Conservation (phyloP, 306 rosid genomes). For the Cucumis cinereus region DNA sequence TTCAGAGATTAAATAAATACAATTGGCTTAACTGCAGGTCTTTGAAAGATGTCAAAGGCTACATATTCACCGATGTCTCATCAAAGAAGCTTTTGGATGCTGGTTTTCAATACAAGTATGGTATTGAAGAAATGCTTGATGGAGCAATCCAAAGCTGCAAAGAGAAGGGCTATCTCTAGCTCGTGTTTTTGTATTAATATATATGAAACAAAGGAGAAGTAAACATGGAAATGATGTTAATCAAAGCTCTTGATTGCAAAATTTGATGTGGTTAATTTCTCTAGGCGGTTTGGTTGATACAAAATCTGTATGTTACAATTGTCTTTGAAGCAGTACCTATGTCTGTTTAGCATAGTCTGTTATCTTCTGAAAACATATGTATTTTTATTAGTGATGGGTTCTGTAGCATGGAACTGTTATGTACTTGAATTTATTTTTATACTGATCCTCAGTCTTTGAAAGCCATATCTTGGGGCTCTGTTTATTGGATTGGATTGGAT, state of each 20-base stretch:
- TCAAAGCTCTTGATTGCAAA: background rate
- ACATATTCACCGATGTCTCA: slow-evolving; percentile 5
- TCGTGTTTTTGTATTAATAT: background rate
- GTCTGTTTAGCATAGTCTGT: background rate
- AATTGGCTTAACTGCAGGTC: slow-evolving; percentile 13
- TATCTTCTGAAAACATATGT: background rate
- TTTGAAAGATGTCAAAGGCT: slow-evolving; percentile 13
- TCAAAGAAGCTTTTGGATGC: slow-evolving; percentile 38
- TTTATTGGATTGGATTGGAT: background rate
- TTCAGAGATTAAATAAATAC: background rate
- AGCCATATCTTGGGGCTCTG: background rate
- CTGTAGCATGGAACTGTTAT: background rate
- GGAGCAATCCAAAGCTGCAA: slow-evolving; percentile 36
- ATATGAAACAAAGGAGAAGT: background rate
- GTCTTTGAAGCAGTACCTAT: background rate
- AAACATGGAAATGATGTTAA: background rate
- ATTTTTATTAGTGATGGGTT: background rate
- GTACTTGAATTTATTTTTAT: background rate
- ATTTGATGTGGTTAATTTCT: background rate
- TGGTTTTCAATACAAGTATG: slow-evolving; percentile 36
- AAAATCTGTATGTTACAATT: background rate
- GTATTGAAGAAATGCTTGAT: slow-evolving; percentile 27
- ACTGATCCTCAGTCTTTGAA: background rate
- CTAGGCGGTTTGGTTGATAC: background rate
- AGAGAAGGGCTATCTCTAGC: slow-evolving; percentile 25